phyloP scores from a whole-genome alignment of 306 rosid genomes.

The Medicago ruthenica region DNA sequence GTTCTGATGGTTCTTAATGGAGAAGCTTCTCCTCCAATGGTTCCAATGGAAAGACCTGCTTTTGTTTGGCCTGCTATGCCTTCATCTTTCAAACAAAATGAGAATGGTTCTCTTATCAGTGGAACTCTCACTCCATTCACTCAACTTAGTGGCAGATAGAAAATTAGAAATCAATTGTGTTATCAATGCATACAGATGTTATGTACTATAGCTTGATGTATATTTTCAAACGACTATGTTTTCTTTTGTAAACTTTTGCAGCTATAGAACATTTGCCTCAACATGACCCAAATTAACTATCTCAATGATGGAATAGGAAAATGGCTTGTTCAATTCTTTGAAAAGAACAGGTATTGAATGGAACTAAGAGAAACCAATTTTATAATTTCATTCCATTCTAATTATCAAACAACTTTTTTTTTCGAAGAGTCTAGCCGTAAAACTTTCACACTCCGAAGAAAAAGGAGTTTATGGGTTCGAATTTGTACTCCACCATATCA shows the following conservation, averaged over 20 bases:
- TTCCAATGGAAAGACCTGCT: slow-evolving; percentile 64
- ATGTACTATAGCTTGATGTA: neutral
- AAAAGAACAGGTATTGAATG: neutral
- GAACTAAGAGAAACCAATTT: neutral
- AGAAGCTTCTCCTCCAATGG: slow-evolving; percentile 55
- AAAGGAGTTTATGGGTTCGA: too few relatives aligned
- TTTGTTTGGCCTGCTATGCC: slow-evolving; percentile 80
- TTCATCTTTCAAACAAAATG: slow-evolving; percentile 49
- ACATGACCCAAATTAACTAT: neutral
- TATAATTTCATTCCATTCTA: too few relatives aligned
- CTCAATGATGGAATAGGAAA: neutral
- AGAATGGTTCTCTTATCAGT: slow-evolving; percentile 16
- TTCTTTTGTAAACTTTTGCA: neutral
- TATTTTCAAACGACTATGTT: slow-evolving; percentile 3
- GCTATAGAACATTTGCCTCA: slow-evolving; percentile 1
- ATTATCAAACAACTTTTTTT: too few relatives aligned
- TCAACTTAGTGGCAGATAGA: slow-evolving; percentile 56
- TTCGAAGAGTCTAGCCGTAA: too few relatives aligned
- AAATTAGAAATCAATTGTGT: neutral
- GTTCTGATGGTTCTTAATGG: slow-evolving; percentile 66
- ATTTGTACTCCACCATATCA: too few relatives aligned
- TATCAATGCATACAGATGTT: neutral
- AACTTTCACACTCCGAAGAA: too few relatives aligned
- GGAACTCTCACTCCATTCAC: slow-evolving; percentile 46
- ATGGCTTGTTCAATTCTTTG: neutral